Evolutionary conservation across 2,329 filamentous ascomycete species (phyloP).

Genomic region (Fusarium succisae): DNA sequence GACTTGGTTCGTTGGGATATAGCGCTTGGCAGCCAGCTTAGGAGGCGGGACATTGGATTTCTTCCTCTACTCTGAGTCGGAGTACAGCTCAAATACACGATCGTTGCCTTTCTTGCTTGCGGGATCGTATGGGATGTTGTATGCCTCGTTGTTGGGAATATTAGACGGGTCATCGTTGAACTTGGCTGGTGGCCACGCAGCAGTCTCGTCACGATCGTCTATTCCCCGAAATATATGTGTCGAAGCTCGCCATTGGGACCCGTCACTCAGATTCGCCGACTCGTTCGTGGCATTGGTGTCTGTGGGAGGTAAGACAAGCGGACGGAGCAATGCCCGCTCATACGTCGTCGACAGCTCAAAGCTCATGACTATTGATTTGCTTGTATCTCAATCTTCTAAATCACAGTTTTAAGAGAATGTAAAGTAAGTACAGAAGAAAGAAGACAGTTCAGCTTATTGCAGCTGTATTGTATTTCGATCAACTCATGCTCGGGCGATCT

Average conservation of each 20-base stretch:
- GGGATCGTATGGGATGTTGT: not conserved
- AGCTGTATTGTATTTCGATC: not conserved
- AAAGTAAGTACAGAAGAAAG: no score
- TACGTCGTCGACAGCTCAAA: not conserved
- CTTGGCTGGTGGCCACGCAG: not conserved
- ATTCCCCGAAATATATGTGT: not conserved
- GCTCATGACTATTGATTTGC: not conserved
- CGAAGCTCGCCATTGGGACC: not conserved
- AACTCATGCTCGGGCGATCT: not conserved
- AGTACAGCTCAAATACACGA: fast-evolving
- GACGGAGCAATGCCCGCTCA: not conserved
- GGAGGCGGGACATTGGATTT: fast-evolving
- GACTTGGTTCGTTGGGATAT: not conserved
- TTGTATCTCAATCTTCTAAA: fast-evolving
- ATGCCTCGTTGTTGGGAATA: not conserved
- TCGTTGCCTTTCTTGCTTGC: not conserved
- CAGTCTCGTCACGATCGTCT: not conserved
- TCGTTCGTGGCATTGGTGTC: not conserved
- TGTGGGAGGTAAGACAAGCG: not conserved
- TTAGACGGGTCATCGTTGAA: not conserved
- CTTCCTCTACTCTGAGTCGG: fast-evolving
- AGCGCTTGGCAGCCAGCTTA: not conserved
- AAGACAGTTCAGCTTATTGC: not conserved
- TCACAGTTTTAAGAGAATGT: fast-evolving
- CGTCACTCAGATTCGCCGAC: not conserved